Conservation (phyloP, 352 stramenopile genomes). For the Pythium apleroticum region DNA sequence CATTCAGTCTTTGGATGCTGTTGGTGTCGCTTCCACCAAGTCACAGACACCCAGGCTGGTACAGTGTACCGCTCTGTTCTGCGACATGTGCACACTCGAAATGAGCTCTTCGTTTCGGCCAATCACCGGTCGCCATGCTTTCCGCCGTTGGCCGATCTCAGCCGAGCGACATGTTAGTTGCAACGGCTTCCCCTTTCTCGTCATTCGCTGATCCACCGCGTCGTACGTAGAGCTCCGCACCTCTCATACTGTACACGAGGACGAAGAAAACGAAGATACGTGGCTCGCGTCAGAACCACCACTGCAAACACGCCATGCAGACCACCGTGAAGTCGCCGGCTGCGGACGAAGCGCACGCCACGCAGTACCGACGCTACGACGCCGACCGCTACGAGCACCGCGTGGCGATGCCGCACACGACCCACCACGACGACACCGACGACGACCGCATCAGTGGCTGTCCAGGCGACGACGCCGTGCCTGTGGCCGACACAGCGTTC, state of each 20-base stretch:
- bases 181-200: conserved; percentile 2
- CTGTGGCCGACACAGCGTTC: conserved; percentile 27
- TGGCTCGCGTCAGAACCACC: not conserved
- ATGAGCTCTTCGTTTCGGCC: conserved; percentile 7
- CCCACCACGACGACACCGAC: not conserved
- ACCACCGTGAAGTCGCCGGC: not conserved
- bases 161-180: not conserved
- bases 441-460: not conserved
- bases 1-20: not conserved
- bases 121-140: conserved; percentile 16
- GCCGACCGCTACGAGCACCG: conserved; percentile 10
- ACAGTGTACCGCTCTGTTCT: conserved; percentile 17
- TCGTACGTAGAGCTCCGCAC: not conserved
- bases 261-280: not conserved
- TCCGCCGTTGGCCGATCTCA: conserved; percentile 15
- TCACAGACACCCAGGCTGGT: conserved; percentile 1
- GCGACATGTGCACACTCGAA: conserved; percentile 13
- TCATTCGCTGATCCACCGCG: conserved; percentile 1
- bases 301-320: not conserved
- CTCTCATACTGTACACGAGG: not conserved
- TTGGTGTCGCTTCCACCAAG: conserved; percentile 2
- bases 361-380: conserved; percentile 22
- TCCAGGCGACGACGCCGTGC: conserved; percentile 1
- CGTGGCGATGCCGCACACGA: not conserved
- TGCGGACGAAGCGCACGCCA: not conserved